A percentile compares a stretch with the other conserved stretches of the same genome.
phyloP scores from a whole-genome alignment of 2,329 filamentous ascomycete genomes.

The Colletotrichum ledebouriae region DNA sequence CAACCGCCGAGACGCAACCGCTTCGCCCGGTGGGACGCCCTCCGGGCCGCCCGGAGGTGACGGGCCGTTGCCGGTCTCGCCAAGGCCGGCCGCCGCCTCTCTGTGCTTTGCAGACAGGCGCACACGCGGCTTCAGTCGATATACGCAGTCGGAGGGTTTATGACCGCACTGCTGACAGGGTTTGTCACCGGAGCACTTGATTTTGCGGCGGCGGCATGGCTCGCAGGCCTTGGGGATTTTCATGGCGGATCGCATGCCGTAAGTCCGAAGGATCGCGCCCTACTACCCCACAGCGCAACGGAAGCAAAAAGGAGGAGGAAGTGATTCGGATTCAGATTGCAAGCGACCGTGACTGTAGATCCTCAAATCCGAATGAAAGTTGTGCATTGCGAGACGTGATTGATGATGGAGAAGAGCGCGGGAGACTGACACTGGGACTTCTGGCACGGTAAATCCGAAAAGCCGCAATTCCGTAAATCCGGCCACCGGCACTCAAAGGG shows the following conservation, averaged over 20 bases:
- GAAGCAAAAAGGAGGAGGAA: neutral
- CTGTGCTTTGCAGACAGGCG: slow-evolving; percentile 49
- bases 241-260: slow-evolving; percentile 29
- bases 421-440: neutral
- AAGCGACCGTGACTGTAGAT: slow-evolving; percentile 15
- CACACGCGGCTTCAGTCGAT: slow-evolving; percentile 42
- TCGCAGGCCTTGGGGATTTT: slow-evolving; percentile 45
- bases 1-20: slow-evolving; percentile 11
- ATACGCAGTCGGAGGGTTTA: slow-evolving; percentile 41
- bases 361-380: slow-evolving; percentile 30
- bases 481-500: neutral
- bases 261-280: slow-evolving; percentile 18
- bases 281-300: neutral
- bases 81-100: slow-evolving; percentile 52
- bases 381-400: neutral
- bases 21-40: slow-evolving; percentile 18
- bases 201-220: slow-evolving; percentile 44
- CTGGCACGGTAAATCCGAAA: slow-evolving; percentile 31
- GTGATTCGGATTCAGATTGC: neutral
- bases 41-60: neutral
- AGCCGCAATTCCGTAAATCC: slow-evolving; percentile 27
- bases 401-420: neutral
- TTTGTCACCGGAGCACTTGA: slow-evolving; percentile 43
- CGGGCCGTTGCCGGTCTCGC: slow-evolving; percentile 40
- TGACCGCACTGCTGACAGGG: slow-evolving; percentile 42